Conservation (phyloP, 441 rosid genomes). For the Melianthus villosus region DNA sequence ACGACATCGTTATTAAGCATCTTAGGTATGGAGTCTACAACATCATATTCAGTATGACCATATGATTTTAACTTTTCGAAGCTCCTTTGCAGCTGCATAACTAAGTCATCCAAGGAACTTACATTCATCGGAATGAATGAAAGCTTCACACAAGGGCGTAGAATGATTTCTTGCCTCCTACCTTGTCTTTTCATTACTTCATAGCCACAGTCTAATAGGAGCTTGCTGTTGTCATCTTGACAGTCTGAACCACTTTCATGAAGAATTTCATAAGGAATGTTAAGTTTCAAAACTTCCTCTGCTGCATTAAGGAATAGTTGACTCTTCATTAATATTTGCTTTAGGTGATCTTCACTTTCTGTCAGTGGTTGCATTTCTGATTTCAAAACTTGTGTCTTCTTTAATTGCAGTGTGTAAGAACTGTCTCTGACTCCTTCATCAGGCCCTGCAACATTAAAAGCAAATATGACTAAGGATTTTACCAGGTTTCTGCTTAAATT, state of each 20-base stretch:
- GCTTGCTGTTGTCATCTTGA: conserved; percentile 34
- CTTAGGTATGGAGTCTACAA: conserved; percentile 44
- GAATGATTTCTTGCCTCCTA: conserved; percentile 43
- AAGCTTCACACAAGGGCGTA: conserved; percentile 37
- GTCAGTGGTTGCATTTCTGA: conserved; percentile 25
- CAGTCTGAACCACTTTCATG: conserved; percentile 8
- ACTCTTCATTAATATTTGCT: conserved; percentile 44
- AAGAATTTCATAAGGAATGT: conserved; percentile 30
- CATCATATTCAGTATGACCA: conserved; percentile 22
- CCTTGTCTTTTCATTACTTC: conserved; percentile 76
- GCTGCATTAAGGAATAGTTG: conserved; percentile 55
- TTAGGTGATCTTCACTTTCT: conserved; percentile 41
- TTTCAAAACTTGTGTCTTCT: conserved; percentile 9
- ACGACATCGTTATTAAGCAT: conserved; percentile 50
- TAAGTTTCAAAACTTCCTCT: conserved; percentile 56
- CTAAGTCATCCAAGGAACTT: conserved; percentile 41
- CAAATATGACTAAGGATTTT: conserved; percentile 2
- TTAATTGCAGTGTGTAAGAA: conserved; percentile 6
- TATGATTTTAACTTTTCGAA: conserved; percentile 34
- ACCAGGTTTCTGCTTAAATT: background rate
- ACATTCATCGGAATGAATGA: conserved; percentile 18
- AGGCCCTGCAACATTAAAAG: conserved; percentile 25
- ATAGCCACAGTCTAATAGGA: conserved; percentile 51
- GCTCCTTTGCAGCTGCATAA: conserved; percentile 37
- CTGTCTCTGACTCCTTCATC: conserved; percentile 6